Base-by-base conservation (phyloP, 176 grass and related monocot genomes). In the Carex cristatella region DNA sequence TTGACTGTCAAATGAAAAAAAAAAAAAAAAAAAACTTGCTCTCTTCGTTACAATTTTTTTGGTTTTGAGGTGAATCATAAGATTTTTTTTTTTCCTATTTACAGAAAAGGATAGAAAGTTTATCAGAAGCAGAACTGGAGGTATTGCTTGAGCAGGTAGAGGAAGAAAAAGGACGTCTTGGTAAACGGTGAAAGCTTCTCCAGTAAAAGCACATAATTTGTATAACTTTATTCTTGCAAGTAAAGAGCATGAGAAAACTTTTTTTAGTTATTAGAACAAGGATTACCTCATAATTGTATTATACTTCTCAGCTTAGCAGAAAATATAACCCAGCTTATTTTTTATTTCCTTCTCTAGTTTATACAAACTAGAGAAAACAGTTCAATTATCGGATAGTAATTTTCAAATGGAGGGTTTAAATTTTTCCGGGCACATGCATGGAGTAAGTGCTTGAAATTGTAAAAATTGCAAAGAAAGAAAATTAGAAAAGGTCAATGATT, bases 71-170 rank as follows among this genome's bases (percentile, higher is more conserved):
- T 57, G 8, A 69, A 32, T 37, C 55, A 8, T 54, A 67, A 23
- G 32, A 3, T 48, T 2, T 42, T 70, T 57, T 8, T 10, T 85
- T 78, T 80, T 42, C 60, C 58, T 51, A 60, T 28, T 88, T 61
- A 9, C 86, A 98, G 96, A 98, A 98, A 89, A 88, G 96, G 15
- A 40, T 98, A 77, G 93, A 98, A 81, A 93, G 96, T 86, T 81
- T 98, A 64, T 83, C 93, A 53, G 96, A 98, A 83, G 91, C 88
- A 33, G 93, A 98, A 46, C 84, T 98, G 65, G 88, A 92, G n/a
- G 93, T 28, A 80, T 79, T 95, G 86, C 91, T 98, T 9, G 93
- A 95, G 89, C 96, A 98, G 40, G 93, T 98, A 68, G 96, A 95
- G 85, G 93, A 98, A 46, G 96, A 98, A 74, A 98, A 95, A 79